Conservation (phyloP, 2,329 filamentous ascomycete genomes). For the Madurella fahalii region DNA sequence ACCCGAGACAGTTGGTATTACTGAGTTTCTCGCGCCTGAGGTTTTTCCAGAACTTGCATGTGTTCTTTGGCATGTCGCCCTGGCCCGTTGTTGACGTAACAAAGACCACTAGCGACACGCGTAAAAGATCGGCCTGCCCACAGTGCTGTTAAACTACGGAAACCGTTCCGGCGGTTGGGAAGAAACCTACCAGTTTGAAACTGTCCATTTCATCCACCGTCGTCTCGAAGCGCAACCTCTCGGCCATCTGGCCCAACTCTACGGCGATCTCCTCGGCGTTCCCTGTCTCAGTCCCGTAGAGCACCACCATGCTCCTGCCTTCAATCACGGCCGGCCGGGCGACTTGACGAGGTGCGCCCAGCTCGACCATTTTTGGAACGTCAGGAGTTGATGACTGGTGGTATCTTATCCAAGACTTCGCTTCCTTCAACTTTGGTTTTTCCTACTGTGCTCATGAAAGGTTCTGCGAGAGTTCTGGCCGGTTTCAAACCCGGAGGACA, state of each 20-base stretch:
- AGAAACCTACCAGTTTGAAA: slow-evolving; percentile 63
- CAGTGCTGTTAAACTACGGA: background rate
- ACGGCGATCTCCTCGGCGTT: slow-evolving; percentile 89
- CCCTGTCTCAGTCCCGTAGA: slow-evolving; percentile 94
- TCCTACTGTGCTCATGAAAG: too few relatives aligned
- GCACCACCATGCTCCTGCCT: slow-evolving; percentile 56
- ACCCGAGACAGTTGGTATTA: slow-evolving; percentile 58
- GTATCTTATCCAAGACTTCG: background rate
- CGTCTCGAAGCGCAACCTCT: slow-evolving; percentile 75
- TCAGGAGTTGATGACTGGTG: background rate
- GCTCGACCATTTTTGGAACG: slow-evolving; percentile 7
- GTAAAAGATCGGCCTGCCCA: slow-evolving; percentile 44
- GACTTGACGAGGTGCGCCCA: background rate
- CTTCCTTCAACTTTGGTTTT: too few relatives aligned
- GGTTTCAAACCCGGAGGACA: too few relatives aligned
- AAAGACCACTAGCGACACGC: slow-evolving; percentile 64
- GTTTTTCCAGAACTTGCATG: slow-evolving; percentile 76
- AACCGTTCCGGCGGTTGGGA: background rate
- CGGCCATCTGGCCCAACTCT: slow-evolving; percentile 69
- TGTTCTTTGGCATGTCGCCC: slow-evolving; percentile 85
- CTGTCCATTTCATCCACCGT: slow-evolving; percentile 73
- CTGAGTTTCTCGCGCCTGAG: slow-evolving; percentile 75
- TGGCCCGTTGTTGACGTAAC: slow-evolving; percentile 90
- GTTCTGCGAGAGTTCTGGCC: too few relatives aligned
- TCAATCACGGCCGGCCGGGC: slow-evolving; percentile 11